Base-by-base conservation (phyloP, 2,329 filamentous ascomycete genomes). In the Gnomoniopsis sp. region DNA sequence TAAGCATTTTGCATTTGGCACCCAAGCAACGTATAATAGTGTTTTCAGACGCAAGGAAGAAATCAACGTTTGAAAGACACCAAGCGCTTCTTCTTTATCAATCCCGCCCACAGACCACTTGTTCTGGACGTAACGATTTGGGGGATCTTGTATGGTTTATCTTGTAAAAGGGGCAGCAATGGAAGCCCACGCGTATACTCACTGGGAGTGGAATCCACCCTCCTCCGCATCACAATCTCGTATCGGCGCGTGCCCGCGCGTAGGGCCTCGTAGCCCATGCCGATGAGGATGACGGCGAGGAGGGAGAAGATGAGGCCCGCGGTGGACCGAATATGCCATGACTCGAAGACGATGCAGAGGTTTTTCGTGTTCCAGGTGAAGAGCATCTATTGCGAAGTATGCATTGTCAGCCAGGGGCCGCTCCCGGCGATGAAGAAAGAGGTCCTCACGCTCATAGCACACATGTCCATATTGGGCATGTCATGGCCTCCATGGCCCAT, bases 301-400 rank as follows among this genome's bases (percentile, higher is more conserved):
- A 99, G 87, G 30, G 93, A 96, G 69, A 92, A 73, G 72, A 97
- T 68, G 59, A 99, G 88, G 36, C 89, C 89, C 54, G 84, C 69
- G 3, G 87, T 87, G 62, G 88, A 87, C 62, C 83, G 87, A 73
- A 99, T 77, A 76, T 90, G 93, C 95, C 95, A 99, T 75, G 88
- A 86, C 67, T 82, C 83, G 81, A 98, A 99, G 74, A 99, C 85
- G 74, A 99, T 96, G 82, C 95, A 99, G 64, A 99, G 90, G 76
- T 98, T 89, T 58, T 82, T 85, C 2, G 93, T 93, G 73, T 92
- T 86, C 93, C 93, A 99, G 62, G 92, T 98, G 79, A 99, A 99
- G 65, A 98, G 86, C 93, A 97, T 98, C 92, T 96, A 14, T 12
- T 11, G 11, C 26, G 26, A 14, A 48, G 51, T 23, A 34, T 23